These are phyloP conservation scores for Isatis tinctoria DNA, from an alignment of 345 rosid species.

Conservation along the genomic window DNA sequence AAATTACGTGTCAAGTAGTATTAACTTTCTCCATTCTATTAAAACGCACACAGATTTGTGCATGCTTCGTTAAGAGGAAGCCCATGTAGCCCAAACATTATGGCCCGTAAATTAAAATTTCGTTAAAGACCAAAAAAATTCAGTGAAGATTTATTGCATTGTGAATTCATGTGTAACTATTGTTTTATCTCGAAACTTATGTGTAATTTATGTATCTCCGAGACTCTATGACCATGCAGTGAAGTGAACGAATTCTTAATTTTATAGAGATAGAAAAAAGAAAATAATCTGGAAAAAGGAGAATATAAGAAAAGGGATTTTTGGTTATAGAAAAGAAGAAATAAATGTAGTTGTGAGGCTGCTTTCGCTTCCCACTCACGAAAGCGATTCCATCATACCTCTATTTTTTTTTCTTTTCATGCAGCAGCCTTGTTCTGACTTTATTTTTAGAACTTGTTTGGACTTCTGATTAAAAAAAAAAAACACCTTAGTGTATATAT, in stretches of 20 bases:
- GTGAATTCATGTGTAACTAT: background rate
- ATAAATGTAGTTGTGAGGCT: constrained; percentile 1
- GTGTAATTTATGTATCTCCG: background rate
- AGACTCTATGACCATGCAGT: background rate
- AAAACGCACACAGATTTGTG: background rate
- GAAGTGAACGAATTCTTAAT: background rate
- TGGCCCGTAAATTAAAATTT: background rate
- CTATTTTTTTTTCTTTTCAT: background rate
- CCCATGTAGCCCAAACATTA: background rate
- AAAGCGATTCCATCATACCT: constrained; percentile 2
- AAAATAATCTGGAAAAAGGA: background rate
- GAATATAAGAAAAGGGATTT: background rate
- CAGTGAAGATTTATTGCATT: background rate
- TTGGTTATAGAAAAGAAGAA: background rate
- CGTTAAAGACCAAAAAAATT: background rate
- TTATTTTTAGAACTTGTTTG: background rate
- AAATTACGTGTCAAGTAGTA: background rate
- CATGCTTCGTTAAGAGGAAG: background rate
- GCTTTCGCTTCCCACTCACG: constrained; percentile 20
- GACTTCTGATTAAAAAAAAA: background rate
- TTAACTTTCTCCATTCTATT: background rate
- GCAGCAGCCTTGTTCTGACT: constrained; percentile 9
- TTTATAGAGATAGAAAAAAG: background rate
- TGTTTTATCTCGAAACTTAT: background rate
- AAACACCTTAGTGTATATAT: background rate